These are phyloP conservation scores for Themeda triandra DNA, from an alignment of 176 grass and related monocot genomes.

Conservation along the genomic window DNA sequence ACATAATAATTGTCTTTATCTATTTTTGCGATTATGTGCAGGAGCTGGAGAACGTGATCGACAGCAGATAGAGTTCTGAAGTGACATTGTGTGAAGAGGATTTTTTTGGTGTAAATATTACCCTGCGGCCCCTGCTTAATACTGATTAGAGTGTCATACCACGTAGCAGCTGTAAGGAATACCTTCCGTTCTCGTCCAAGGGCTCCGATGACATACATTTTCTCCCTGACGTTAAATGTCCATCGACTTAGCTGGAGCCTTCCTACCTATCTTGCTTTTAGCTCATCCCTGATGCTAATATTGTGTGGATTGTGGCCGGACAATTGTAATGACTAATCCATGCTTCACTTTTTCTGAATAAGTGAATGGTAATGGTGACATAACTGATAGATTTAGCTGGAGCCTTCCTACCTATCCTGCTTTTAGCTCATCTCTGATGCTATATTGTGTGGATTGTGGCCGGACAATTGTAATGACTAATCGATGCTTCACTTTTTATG, in stretches of 20 bases:
- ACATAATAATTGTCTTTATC: background rate
- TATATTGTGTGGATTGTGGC: background rate
- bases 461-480: background rate
- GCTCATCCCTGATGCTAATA: background rate
- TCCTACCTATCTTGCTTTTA: background rate
- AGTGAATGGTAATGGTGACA: background rate
- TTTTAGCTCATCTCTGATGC: background rate
- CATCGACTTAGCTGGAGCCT: background rate
- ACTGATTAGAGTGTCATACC: background rate
- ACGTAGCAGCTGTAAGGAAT: constrained; percentile 25
- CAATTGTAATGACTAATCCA: background rate
- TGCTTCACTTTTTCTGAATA: background rate
- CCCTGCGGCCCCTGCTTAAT: background rate
- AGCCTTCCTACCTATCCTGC: background rate
- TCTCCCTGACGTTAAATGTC: background rate
- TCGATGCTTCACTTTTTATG: background rate
- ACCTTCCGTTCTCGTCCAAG: constrained; percentile 6
- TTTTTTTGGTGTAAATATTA: constrained; percentile 20
- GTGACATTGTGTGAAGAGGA: background rate
- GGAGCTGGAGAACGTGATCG: constrained; percentile 11
- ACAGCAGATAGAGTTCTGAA: background rate
- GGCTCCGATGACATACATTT: background rate
- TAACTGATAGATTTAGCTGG: constrained; percentile 4
- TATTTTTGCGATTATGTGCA: constrained; percentile 17
- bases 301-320: background rate